These are phyloP conservation scores for Lagenidium sp. DNA, from an alignment of 352 stramenopile species.

Conservation along the genomic window DNA sequence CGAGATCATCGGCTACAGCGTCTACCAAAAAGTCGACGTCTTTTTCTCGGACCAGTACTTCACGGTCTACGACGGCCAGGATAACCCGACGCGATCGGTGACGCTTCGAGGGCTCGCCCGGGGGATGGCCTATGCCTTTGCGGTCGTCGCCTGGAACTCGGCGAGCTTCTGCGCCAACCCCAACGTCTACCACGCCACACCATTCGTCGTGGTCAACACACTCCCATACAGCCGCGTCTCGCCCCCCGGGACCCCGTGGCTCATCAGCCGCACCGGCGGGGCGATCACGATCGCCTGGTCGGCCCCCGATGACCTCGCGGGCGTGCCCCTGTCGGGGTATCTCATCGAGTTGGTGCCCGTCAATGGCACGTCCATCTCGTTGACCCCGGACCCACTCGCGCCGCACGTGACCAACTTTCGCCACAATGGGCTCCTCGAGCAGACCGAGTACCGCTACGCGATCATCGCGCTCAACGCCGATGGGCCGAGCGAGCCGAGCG, in stretches of 20 bases:
- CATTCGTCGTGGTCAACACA: constrained; percentile 22
- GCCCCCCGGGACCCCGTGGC: constrained; percentile 12
- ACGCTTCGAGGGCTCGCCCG: constrained; percentile 20
- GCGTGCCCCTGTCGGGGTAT: constrained; percentile 29
- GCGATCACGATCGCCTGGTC: constrained; percentile 35
- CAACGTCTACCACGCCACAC: constrained; percentile 10
- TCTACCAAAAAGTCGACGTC: constrained; percentile 27
- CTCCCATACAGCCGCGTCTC: constrained; percentile 20
- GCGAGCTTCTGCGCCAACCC: constrained; percentile 39
- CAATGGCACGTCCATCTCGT: neutral
- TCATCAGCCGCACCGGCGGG: constrained; percentile 23
- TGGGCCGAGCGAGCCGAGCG: constrained; percentile 23
- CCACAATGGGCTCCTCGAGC: constrained; percentile 28
- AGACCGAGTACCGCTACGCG: constrained; percentile 30
- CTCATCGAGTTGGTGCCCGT: constrained; percentile 16
- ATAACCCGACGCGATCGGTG: constrained; percentile 17
- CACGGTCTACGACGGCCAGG: constrained; percentile 40
- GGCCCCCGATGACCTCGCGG: constrained; percentile 36
- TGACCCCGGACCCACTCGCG: constrained; percentile 5
- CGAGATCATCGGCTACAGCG: constrained; percentile 36
- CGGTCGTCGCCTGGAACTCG: constrained; percentile 30
- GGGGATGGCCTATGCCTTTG: constrained; percentile 27
- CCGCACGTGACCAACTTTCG: constrained; percentile 16
- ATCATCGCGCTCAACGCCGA: constrained; percentile 41
- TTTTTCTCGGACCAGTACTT: constrained; percentile 18